Percentiles rank a stretch among this genome's conserved stretches.
phyloP scores from a whole-genome alignment of 306 rosid genomes.

The Lablab purpureus region DNA sequence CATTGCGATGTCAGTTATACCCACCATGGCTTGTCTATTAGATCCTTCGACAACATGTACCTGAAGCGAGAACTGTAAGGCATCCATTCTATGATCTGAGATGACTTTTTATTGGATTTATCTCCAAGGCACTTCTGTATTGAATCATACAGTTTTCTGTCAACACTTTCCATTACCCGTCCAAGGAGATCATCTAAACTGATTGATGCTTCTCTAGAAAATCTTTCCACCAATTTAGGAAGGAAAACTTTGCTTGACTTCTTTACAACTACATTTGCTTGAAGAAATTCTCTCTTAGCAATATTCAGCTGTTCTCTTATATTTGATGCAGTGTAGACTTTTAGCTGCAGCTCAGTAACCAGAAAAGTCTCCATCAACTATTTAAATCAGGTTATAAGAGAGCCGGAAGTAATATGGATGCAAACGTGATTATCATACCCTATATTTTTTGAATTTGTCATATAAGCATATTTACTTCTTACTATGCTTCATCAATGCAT shows the following conservation, averaged over 20 bases:
- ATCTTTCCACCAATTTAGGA: conserved; percentile 84
- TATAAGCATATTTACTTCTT: background rate
- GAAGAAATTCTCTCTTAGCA: conserved; percentile 84
- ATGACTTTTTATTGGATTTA: conserved; percentile 67
- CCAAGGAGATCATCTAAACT: conserved; percentile 71
- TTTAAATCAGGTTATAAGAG: conserved; percentile 1
- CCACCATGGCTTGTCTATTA: conserved; percentile 89
- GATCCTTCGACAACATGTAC: conserved; percentile 73
- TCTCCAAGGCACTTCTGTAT: conserved; percentile 73
- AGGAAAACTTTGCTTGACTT: conserved; percentile 80
- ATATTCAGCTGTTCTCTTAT: conserved; percentile 69
- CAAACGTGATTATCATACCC: conserved; percentile 26
- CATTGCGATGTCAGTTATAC: conserved; percentile 40
- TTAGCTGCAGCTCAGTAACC: conserved; percentile 66
- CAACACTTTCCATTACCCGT: conserved; percentile 75
- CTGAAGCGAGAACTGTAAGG: conserved; percentile 84
- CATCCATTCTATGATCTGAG: conserved; percentile 87
- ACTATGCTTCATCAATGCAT: conserved; percentile 23
- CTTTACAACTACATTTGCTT: conserved; percentile 73
- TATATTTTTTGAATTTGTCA: background rate
- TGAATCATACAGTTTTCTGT: conserved; percentile 74
- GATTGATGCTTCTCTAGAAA: conserved; percentile 74
- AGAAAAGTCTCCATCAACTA: conserved; percentile 27
- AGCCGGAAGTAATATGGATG: conserved; percentile 6
- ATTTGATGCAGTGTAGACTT: conserved; percentile 82